Conservation (phyloP, 1,139 yeast species). For the Yamadazyma dendronema region DNA sequence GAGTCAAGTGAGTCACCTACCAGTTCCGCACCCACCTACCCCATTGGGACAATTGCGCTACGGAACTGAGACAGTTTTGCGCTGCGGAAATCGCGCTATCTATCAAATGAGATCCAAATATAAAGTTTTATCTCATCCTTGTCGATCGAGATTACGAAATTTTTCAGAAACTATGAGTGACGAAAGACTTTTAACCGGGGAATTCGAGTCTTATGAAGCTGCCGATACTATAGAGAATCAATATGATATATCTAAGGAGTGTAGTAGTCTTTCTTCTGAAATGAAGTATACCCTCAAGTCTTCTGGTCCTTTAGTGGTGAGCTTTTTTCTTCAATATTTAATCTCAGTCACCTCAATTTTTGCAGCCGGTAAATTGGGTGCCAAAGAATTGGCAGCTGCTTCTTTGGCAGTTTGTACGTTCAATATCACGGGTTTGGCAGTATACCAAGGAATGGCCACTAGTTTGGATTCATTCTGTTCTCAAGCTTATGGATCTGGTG, state of each 20-base stretch:
- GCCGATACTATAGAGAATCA: too few relatives aligned
- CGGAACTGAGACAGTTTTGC: too few relatives aligned
- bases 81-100: not conserved
- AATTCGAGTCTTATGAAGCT: constrained; percentile 19
- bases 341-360: constrained; percentile 49
- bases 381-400: constrained; percentile 47
- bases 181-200: constrained; percentile 31
- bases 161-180: constrained; percentile 22
- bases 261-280: constrained; percentile 19
- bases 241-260: constrained; percentile 5
- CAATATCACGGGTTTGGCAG: constrained; percentile 45
- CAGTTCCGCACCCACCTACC: constrained; percentile 1
- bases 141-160: too few relatives aligned
- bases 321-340: constrained; percentile 50
- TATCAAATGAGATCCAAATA: constrained; percentile 5
- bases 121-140: not conserved
- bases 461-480: constrained; percentile 53
- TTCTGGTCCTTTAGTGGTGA: constrained; percentile 45
- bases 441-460: constrained; percentile 56
- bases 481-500: constrained; percentile 47
- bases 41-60: not conserved
- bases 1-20: too few relatives aligned
- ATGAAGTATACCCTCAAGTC: constrained; percentile 30
- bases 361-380: constrained; percentile 48
- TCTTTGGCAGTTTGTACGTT: constrained; percentile 50